Conservation (phyloP, 345 rosid genomes). For the Dimocarpus longan region DNA sequence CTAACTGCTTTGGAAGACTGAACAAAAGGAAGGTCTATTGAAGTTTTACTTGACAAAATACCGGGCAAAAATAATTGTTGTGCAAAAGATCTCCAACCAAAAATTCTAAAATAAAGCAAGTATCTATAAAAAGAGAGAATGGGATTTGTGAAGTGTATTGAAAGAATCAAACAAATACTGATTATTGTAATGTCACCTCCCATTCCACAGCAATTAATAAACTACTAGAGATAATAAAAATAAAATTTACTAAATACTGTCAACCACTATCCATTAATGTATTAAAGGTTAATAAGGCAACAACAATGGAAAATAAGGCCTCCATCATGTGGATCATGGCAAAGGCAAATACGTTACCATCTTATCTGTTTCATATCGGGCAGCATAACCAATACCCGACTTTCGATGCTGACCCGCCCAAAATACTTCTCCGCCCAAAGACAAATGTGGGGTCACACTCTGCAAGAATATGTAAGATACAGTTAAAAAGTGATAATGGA, state of each 20-base stretch:
- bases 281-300: neutral
- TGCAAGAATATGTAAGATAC: slow-evolving; percentile 33
- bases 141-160: neutral
- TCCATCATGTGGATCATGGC: neutral
- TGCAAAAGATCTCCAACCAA: neutral
- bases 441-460: slow-evolving; percentile 73
- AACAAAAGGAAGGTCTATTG: neutral
- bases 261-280: neutral
- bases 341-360: slow-evolving; percentile 55
- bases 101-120: neutral
- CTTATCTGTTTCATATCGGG: slow-evolving; percentile 86
- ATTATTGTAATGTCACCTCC: neutral
- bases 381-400: slow-evolving; percentile 97
- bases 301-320: neutral
- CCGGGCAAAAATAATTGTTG: neutral
- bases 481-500: neutral
- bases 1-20: neutral
- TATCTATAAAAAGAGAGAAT: neutral
- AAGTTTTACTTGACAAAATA: neutral
- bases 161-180: neutral
- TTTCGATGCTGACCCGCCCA: slow-evolving; percentile 98
- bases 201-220: neutral
- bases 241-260: neutral
- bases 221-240: neutral
- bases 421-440: slow-evolving; percentile 93